Evolutionary conservation across 2,329 filamentous ascomycete genomes (phyloP).

Genomic region (Capronia americana): DNA sequence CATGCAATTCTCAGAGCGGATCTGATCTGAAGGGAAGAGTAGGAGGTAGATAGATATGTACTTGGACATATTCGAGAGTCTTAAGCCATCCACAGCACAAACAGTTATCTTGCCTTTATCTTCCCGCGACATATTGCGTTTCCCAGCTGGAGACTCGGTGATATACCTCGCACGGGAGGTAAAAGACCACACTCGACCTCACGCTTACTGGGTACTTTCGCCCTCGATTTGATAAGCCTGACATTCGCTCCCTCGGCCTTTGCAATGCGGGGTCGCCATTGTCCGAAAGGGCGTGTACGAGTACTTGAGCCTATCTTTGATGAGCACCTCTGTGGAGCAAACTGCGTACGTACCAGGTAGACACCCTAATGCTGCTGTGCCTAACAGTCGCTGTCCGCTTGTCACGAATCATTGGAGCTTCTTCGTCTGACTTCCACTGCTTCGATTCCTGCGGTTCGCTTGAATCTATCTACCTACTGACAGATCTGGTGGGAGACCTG

Average conservation of each 20-base stretch:
- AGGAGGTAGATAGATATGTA: neutral
- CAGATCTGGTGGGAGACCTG: neutral
- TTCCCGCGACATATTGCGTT: neutral
- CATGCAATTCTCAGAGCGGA: no score
- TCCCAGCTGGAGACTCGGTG: neutral
- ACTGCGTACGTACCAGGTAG: neutral
- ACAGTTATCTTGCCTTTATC: neutral
- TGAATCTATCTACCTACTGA: neutral
- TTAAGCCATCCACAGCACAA: neutral
- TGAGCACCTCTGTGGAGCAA: neutral
- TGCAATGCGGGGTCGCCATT: neutral
- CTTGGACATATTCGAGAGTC: neutral
- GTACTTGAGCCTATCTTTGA: neutral
- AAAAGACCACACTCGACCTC: neutral
- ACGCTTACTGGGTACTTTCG: constrained; percentile 1
- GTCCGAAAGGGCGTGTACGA: constrained; percentile 1
- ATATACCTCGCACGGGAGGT: no score
- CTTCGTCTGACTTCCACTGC: neutral
- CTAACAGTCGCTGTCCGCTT: neutral
- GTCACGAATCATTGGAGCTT: neutral
- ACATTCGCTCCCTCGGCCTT: neutral
- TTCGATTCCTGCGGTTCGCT: neutral
- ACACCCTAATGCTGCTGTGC: neutral
- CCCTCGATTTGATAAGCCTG: constrained; percentile 2
- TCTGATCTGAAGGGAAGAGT: neutral